Evolutionary conservation across 495 filamentous ascomycete species (phyloP).

Genomic region (Trichoderma virens): DNA sequence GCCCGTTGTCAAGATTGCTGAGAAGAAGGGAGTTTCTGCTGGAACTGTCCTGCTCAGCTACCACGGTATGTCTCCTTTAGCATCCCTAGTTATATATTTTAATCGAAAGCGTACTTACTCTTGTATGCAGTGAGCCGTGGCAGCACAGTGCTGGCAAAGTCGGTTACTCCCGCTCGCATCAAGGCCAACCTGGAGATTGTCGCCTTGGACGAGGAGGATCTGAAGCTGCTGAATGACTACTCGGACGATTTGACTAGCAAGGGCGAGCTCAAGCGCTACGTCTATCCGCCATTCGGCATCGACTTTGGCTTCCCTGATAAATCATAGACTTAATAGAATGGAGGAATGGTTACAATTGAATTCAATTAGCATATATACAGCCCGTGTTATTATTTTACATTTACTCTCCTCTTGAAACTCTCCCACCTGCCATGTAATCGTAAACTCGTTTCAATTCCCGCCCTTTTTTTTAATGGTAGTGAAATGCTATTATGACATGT

Average conservation of each 20-base stretch:
- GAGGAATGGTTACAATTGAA: neutral
- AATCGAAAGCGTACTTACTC: too few relatives aligned
- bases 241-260: constrained; percentile 48
- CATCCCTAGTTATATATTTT: neutral
- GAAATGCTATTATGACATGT: constrained; percentile 24
- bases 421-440: too few relatives aligned
- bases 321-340: constrained; percentile 22
- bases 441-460: neutral
- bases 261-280: constrained; percentile 59
- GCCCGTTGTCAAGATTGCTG: constrained; percentile 59
- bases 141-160: constrained; percentile 71
- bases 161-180: constrained; percentile 65
- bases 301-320: constrained; percentile 76
- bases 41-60: constrained; percentile 65
- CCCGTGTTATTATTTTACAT: neutral
- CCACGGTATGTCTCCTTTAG: constrained; percentile 44
- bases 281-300: constrained; percentile 72
- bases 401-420: too few relatives aligned
- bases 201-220: constrained; percentile 56
- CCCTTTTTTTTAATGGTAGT: too few relatives aligned
- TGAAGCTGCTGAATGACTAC: constrained; percentile 56
- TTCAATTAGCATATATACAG: neutral
- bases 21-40: constrained; percentile 57
- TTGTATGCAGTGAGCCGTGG: constrained; percentile 54
- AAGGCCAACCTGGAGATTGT: constrained; percentile 64